Conservation (phyloP, 2,329 filamentous ascomycete species). For the Stemphylium vesicarium region DNA sequence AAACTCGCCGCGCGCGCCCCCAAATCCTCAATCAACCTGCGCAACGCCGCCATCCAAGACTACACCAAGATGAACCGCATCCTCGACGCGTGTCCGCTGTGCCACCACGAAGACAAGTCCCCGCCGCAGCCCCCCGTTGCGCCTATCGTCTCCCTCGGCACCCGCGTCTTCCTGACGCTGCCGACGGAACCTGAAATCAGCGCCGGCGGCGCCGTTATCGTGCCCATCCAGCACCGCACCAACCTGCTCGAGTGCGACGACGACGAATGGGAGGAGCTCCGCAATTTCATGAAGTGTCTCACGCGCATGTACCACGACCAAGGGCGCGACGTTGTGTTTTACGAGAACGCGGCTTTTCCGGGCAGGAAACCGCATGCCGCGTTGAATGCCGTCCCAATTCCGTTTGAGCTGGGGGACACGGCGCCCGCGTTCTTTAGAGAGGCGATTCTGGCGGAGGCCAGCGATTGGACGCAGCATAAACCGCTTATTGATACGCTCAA, state of each 20-base stretch:
- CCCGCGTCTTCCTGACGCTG: constrained; percentile 84
- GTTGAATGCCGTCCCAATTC: constrained; percentile 84
- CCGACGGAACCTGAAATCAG: constrained; percentile 88
- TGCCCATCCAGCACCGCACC: constrained; percentile 81
- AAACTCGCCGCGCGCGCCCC: constrained; percentile 88
- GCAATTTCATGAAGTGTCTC: constrained; percentile 98
- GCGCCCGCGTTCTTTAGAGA: constrained; percentile 95
- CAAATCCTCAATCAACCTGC: constrained; percentile 85
- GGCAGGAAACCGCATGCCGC: constrained; percentile 82
- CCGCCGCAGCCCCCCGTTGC: constrained; percentile 73
- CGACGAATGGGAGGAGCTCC: constrained; percentile 98
- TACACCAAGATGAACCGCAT: constrained; percentile 89
- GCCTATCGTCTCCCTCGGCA: constrained; percentile 84
- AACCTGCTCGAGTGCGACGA: constrained; percentile 98
- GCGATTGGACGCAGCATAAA: constrained; percentile 94
- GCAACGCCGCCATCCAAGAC: constrained; percentile 84
- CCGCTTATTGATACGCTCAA: constrained; percentile 89
- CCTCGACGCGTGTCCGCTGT: constrained; percentile 86
- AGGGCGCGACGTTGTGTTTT: constrained; percentile 91
- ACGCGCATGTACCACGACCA: constrained; percentile 94
- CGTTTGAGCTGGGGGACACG: constrained; percentile 87
- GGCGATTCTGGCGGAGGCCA: constrained; percentile 84
- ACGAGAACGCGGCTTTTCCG: constrained; percentile 91
- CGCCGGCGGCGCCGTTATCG: constrained; percentile 83
- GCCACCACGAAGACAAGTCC: constrained; percentile 84